Evolutionary conservation across 164 flowering plant genomes (phyloP).

Genomic region (Pachysandra terminalis): DNA sequence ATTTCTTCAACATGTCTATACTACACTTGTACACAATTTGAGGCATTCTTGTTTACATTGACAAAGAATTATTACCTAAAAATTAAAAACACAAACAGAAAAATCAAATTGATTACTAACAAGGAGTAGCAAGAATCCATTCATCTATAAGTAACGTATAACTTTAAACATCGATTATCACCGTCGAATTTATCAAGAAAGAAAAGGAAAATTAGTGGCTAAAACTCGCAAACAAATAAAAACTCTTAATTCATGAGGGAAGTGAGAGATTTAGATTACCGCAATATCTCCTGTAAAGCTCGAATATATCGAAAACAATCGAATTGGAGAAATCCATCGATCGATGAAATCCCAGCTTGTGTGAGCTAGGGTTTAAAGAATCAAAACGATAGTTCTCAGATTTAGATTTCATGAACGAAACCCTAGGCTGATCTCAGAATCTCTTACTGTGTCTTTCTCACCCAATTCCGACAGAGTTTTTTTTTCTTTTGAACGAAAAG

Average conservation of each 20-base stretch:
- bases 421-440: neutral
- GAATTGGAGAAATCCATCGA: constrained; percentile 15
- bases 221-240: neutral
- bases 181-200: neutral
- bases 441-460: neutral
- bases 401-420: neutral
- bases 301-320: constrained; percentile 30
- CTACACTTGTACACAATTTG: neutral
- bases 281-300: constrained; percentile 45
- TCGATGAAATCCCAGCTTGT: neutral
- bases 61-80: neutral
- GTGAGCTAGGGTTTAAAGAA: constrained; percentile 3
- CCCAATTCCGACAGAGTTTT: neutral
- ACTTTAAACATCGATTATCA: neutral
- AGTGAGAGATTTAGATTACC: constrained; percentile 27
- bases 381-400: neutral
- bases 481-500: too few relatives aligned
- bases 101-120: neutral
- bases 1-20: neutral
- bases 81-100: neutral
- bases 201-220: neutral
- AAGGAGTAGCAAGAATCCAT: neutral
- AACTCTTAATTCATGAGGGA: too few relatives aligned
- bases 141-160: neutral
- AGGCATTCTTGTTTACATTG: neutral